Evolutionary conservation across 2,329 filamentous ascomycete genomes (phyloP), one percentile per base, ranked within the genome.

Genomic region (Pseudofabraea citricarpa): DNA sequence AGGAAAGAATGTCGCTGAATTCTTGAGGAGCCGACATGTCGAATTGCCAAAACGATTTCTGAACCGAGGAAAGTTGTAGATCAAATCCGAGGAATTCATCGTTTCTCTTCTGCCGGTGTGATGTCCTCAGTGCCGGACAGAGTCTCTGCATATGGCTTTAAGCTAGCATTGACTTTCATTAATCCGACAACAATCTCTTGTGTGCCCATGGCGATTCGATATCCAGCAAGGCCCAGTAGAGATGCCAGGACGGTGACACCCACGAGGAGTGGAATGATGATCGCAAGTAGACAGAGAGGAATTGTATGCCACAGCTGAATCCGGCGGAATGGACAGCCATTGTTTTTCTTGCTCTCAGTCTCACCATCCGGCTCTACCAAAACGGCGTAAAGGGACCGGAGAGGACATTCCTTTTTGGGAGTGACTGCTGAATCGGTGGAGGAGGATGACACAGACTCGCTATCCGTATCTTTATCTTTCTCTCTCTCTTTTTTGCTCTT

Each of bases 301-400:
- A 60, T 52, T 5, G 50, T 54, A 44, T 60, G 56, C 54, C 52
- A 60, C 6, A 58, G 43, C 26, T 58, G 54, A 20, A 60, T 49
- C 37, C 54, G 48, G 18, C 54, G 38, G 5, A 58, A 40, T 15
- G 53, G 51, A 37, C 56, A 60, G 2, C 41, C 47, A 19, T 42
- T 40, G 24, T 35, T 24, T 23, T 41, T 46, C 13, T 51, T 44
- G 4, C 18, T 39, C 2, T 49, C 53, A 20, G 33, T 33, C 13
- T 50, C 45, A 7, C 15, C 37, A 26, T 52, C 43, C 1, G 46
- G 20, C 21, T 58, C 42, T 16, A 59, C 47, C 46, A 60, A 43
- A 8, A 43, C 51, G 12, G 44, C 36, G 15, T 60, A 32, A 22
- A 59, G 50, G 26, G 55, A 56, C 16, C 55, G 48, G 7, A 60